Conservation (phyloP, 2,329 filamentous ascomycete species). For the Paraphoma sp. region DNA sequence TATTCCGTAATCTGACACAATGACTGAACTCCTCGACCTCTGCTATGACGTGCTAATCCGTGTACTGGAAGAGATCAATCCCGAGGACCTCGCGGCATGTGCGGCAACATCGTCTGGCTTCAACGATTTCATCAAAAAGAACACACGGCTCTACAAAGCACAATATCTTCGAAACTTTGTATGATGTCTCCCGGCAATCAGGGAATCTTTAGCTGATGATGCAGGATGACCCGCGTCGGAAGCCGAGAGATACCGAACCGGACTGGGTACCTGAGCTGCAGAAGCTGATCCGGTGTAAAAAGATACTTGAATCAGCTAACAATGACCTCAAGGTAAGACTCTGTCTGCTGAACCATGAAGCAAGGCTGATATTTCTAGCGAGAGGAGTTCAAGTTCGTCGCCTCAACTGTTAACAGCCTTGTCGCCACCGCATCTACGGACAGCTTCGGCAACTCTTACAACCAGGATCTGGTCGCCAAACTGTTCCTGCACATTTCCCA, state of each 20-base stretch:
- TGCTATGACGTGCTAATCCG: slow-evolving; percentile 46
- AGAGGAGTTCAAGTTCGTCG: slow-evolving; percentile 43
- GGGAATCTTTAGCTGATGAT: not conserved
- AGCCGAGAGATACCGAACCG: slow-evolving; percentile 32
- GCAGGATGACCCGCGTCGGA: slow-evolving; percentile 50
- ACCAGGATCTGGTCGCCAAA: slow-evolving; percentile 45
- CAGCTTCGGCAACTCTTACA: slow-evolving; percentile 54
- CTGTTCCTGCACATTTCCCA: slow-evolving; percentile 52
- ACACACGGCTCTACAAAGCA: slow-evolving; percentile 66
- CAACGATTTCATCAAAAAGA: slow-evolving; percentile 62
- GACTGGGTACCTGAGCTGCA: slow-evolving; percentile 41
- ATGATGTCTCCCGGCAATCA: slow-evolving; percentile 21
- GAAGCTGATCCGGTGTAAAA: slow-evolving; percentile 43
- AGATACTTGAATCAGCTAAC: slow-evolving; percentile 54
- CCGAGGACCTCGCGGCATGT: slow-evolving; percentile 40
- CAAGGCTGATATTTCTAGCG: slow-evolving; percentile 17
- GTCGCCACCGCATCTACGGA: slow-evolving; percentile 47
- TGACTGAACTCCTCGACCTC: slow-evolving; percentile 42
- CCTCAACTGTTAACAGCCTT: slow-evolving; percentile 51
- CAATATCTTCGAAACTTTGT: slow-evolving; percentile 68
- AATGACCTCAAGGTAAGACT: slow-evolving; percentile 47
- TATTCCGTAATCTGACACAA: not conserved
- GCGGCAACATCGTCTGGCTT: slow-evolving; percentile 49
- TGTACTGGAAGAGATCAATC: slow-evolving; percentile 41
- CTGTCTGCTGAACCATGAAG: too few species aligned